Evolutionary conservation across 2,329 filamentous ascomycete species (phyloP).

Genomic region (Pseudogymnoascus sp.): DNA sequence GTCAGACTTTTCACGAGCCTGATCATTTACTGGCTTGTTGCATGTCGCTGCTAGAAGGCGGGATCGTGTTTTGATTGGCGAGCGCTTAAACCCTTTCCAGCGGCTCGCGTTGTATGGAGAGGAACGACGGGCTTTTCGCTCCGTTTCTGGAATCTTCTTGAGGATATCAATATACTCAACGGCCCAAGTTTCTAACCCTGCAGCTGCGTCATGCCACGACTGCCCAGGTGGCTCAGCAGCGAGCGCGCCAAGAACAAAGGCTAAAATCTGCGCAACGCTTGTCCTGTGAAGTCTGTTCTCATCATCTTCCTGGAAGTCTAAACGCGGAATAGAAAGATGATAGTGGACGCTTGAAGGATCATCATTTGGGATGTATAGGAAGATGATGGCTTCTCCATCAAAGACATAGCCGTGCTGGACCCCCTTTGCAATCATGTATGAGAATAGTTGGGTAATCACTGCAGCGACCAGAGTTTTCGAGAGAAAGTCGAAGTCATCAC

Average conservation of each 20-base stretch:
- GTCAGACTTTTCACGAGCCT: not conserved
- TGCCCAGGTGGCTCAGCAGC: constrained; percentile 13
- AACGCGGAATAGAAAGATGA: constrained; percentile 9
- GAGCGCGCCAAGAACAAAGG: constrained; percentile 24
- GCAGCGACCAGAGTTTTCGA: constrained; percentile 5
- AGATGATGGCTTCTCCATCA: constrained; percentile 9
- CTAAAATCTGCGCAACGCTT: constrained; percentile 8
- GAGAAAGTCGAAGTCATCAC: not conserved
- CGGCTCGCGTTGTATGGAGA: not conserved
- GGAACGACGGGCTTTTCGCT: not conserved
- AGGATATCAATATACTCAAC: constrained; percentile 11
- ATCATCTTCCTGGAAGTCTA: constrained; percentile 7
- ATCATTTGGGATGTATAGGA: constrained; percentile 10
- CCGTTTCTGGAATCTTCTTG: constrained; percentile 6
- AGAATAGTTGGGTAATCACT: constrained; percentile 12
- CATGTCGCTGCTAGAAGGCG: not conserved
- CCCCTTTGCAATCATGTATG: constrained; percentile 11
- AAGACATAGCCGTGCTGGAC: constrained; percentile 9
- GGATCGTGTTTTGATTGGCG: constrained; percentile 10
- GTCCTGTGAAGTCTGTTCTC: constrained; percentile 10
- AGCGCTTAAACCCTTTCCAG: too few relatives aligned
- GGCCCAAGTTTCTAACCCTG: constrained; percentile 6
- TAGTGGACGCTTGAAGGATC: constrained; percentile 10
- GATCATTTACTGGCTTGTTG: not conserved
- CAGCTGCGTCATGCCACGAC: constrained; percentile 27